phyloP scores from a whole-genome alignment of 164 flowering plant genomes.

The Kalanchoe fedtschenkoi region DNA sequence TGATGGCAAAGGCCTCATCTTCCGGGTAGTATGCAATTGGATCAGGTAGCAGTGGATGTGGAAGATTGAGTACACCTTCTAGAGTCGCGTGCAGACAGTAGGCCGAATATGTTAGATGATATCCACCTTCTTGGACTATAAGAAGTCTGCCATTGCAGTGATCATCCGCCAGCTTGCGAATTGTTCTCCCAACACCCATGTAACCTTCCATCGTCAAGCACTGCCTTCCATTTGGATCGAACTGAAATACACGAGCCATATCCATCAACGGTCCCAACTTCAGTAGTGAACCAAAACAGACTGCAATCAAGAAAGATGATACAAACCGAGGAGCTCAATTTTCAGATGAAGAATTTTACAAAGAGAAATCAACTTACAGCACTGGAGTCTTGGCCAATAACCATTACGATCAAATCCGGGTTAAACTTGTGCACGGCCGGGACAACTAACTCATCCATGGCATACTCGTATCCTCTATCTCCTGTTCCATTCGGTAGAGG shows the following conservation, averaged over 20 bases:
- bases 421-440: constrained; percentile 66
- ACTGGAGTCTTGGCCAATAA: constrained; percentile 88
- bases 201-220: constrained; percentile 94
- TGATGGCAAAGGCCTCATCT: constrained; percentile 41
- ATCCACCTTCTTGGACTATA: constrained; percentile 94
- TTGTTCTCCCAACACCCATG: constrained; percentile 41
- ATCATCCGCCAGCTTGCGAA: constrained; percentile 41
- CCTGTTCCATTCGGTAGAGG: constrained; percentile 93
- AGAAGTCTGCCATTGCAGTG: constrained; percentile 57
- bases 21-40: constrained; percentile 84
- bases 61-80: constrained; percentile 73
- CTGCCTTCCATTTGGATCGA: constrained; percentile 97
- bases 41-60: constrained; percentile 48
- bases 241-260: constrained; percentile 26
- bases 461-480: constrained; percentile 58
- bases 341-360: not conserved
- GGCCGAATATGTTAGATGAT: constrained; percentile 90
- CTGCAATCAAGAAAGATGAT: not conserved
- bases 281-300: not conserved
- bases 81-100: constrained; percentile 87
- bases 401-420: constrained; percentile 62
- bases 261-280: not conserved
- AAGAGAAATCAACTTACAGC: constrained; percentile 50
- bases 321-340: not conserved
- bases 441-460: constrained; percentile 56